A percentile compares a stretch with the other conserved stretches of the same genome.
Evolutionary conservation across 768 basidiomycete species (phyloP).

Genomic region (Xerocomellus intermedius): DNA sequence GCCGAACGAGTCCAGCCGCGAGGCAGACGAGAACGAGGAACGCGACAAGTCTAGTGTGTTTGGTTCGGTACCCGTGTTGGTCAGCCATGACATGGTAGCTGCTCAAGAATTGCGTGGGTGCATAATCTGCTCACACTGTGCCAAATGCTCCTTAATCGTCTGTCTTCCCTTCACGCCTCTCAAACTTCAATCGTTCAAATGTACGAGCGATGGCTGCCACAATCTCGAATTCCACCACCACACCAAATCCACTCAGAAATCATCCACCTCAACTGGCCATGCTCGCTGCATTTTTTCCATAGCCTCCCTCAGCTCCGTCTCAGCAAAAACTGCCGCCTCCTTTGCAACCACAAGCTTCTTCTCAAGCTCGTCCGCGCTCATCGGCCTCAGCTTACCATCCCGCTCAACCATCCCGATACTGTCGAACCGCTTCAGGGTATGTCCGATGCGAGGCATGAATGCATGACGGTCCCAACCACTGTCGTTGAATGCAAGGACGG

Average conservation of each 20-base stretch:
- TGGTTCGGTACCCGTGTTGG: conserved; percentile 13
- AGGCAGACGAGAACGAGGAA: conserved; percentile 25
- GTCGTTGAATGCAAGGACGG: conserved; percentile 81
- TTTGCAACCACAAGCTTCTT: conserved; percentile 68
- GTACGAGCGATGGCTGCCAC: not conserved
- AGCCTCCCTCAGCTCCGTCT: conserved; percentile 69
- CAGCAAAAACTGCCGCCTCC: conserved; percentile 68
- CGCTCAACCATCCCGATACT: conserved; percentile 55
- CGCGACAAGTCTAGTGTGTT: conserved; percentile 14
- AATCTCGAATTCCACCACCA: not conserved
- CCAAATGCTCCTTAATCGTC: not conserved
- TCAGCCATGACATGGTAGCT: conserved; percentile 23
- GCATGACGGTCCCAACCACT: conserved; percentile 75
- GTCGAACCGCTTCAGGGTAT: conserved; percentile 68
- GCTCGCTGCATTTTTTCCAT: conserved; percentile 67
- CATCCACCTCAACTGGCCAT: conserved; percentile 45
- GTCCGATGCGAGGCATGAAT: conserved; percentile 68
- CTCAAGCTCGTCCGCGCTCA: conserved; percentile 74
- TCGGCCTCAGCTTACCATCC: conserved; percentile 41
- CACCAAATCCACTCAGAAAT: conserved; percentile 20
- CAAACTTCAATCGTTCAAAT: not conserved
- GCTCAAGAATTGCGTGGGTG: not conserved
- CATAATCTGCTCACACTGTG: no score
- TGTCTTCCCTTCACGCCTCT: not conserved
- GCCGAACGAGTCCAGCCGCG: conserved; percentile 19